These are phyloP conservation scores for Amanita pallidorosea DNA, from an alignment of 768 basidiomycete species.

Conservation along the genomic window DNA sequence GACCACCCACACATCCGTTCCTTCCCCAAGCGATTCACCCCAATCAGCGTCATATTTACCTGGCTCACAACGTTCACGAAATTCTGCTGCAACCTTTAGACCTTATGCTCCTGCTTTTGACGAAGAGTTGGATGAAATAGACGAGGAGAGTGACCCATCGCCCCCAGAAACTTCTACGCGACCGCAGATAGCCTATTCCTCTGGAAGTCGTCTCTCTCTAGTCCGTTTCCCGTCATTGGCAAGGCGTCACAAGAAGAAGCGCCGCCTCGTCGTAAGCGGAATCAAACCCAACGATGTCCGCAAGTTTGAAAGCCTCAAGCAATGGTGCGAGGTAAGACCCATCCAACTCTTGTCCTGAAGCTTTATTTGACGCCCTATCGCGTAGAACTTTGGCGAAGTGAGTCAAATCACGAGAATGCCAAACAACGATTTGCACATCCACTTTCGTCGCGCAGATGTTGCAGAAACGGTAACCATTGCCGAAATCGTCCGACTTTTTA, in stretches of 20 bases:
- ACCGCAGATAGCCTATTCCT: constrained; percentile 27
- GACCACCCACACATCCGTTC: constrained; percentile 11
- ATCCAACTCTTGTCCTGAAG: not conserved
- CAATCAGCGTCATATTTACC: not conserved
- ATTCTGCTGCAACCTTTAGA: constrained; percentile 21
- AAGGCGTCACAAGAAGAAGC: constrained; percentile 42
- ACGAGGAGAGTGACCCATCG: constrained; percentile 15
- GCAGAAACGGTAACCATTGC: constrained; percentile 61
- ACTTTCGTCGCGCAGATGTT: constrained; percentile 65
- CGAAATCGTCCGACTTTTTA: not conserved
- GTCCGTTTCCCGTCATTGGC: constrained; percentile 29
- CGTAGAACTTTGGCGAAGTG: constrained; percentile 68
- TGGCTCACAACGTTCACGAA: constrained; percentile 10
- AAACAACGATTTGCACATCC: constrained; percentile 70
- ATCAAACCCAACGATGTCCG: constrained; percentile 46
- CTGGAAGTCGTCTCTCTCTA: constrained; percentile 20
- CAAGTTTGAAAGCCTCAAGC: constrained; percentile 57
- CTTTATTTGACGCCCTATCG: not conserved
- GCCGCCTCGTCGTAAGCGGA: constrained; percentile 61
- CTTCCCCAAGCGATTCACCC: constrained; percentile 8
- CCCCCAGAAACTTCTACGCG: constrained; percentile 8
- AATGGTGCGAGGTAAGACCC: constrained; percentile 62
- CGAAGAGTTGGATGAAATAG: constrained; percentile 13
- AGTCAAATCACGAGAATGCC: constrained; percentile 63
- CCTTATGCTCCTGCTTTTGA: constrained; percentile 14